Base-by-base conservation (phyloP, 441 rosid species). In the Pelargonium australe region DNA sequence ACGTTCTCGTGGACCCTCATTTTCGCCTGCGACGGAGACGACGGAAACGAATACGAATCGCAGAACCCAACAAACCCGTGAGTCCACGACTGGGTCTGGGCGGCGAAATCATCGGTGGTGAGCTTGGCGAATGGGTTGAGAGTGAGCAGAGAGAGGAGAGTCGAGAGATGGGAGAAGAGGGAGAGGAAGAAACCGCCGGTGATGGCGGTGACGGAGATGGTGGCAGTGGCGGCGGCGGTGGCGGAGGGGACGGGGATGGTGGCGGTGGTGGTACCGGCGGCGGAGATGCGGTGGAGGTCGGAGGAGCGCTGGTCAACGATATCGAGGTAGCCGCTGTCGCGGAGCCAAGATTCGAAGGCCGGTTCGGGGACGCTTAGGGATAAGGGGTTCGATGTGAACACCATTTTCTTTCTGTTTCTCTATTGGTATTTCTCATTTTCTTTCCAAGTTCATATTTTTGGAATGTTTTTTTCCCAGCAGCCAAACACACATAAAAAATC, bases 321-420 rank as follows among this genome's bases (percentile, higher is more conserved):
- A 77, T 94, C 95, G 63, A 94, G 96, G 84, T 89, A 85, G 85
- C 97, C 97, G 80, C 94, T 87, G 77, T 91, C 98, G 1, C 97
- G 96, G 58, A 94, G 95, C 96, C 98, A 94, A 28, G 96, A 81
- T 57, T 94, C 94, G 82, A 94, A 87, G 65, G 89, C 85, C 8
- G 89, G 79, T 77, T 94, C 96, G 0, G 95, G 87, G 1, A 89
- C 85, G 83, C 85, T 87, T 3, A 88, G 84, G 14, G 97, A 85
- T 20, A 91, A 80, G 13, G 96, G 98, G 72, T 94, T 94, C 3
- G 92, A 65, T 55, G 85, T 62, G 81, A 94, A 91, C 2, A 78
- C 84, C 85, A 85, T 85, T 40, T 4, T 2, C 12, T 0, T 53
- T 61, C 8, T 16, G 14, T 40, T 58, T 47, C 34, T 47, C 12